phyloP scores from a whole-genome alignment of 1,139 yeast genomes.

The Magnusiomyces suaveolens region DNA sequence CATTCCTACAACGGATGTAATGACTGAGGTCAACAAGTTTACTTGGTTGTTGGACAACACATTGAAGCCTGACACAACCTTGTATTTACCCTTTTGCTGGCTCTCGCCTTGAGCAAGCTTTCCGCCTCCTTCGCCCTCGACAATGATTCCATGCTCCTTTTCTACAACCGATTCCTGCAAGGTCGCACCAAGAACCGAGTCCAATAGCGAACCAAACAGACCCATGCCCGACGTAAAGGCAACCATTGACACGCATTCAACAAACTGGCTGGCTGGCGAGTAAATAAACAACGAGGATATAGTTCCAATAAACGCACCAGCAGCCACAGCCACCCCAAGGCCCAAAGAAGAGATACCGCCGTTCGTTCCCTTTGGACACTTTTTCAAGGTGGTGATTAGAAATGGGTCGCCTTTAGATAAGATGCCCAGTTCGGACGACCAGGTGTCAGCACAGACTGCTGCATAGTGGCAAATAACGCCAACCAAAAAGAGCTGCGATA shows the following conservation, averaged over 20 bases:
- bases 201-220: conserved; percentile 36
- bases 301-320: conserved; percentile 34
- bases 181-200: conserved; percentile 40
- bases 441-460: conserved; percentile 42
- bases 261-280: not conserved
- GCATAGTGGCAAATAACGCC: conserved; percentile 39
- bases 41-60: conserved; percentile 38
- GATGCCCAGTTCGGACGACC: conserved; percentile 44
- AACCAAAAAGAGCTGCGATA: conserved; percentile 18
- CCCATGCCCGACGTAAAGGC: conserved; percentile 32
- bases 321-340: conserved; percentile 33
- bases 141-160: conserved; percentile 31
- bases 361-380: conserved; percentile 43
- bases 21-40: conserved; percentile 33
- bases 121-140: conserved; percentile 38
- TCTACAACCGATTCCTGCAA: conserved; percentile 33
- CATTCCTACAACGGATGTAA: conserved; percentile 29
- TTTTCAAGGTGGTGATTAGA: conserved; percentile 36
- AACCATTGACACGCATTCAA: conserved; percentile 19
- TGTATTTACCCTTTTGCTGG: conserved; percentile 13
- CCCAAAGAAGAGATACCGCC: conserved; percentile 41
- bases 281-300: conserved; percentile 26
- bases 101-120: conserved; percentile 18
- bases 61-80: conserved; percentile 24
- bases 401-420: conserved; percentile 34